Evolutionary conservation across 2,329 filamentous ascomycete genomes (phyloP).

Genomic region (Trichoderma semiorbis): DNA sequence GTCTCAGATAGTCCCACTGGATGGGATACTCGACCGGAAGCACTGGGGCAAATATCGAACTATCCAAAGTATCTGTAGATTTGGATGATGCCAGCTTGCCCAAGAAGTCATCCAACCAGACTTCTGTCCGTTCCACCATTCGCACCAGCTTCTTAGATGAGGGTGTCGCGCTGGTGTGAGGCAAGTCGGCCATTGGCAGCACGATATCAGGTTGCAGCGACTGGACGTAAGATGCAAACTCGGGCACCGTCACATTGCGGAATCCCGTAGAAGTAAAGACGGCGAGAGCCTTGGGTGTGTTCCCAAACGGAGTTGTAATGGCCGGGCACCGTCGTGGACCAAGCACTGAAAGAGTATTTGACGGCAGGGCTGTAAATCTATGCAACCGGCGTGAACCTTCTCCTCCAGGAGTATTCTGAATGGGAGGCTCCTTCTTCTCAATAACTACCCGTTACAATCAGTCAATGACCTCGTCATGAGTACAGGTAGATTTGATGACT

Average conservation of each 20-base stretch:
- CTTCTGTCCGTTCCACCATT: constrained; percentile 82
- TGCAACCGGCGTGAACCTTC: constrained; percentile 58
- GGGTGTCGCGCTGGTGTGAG: constrained; percentile 46
- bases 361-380: constrained; percentile 70
- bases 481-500: constrained; percentile 32
- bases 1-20: constrained; percentile 77
- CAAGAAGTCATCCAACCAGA: constrained; percentile 72
- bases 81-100: constrained; percentile 28
- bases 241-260: constrained; percentile 61
- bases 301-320: constrained; percentile 66
- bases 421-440: constrained; percentile 50
- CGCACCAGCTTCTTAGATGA: constrained; percentile 71
- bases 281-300: constrained; percentile 67
- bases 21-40: constrained; percentile 70
- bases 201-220: constrained; percentile 76
- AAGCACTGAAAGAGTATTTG: constrained; percentile 65
- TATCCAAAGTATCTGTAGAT: constrained; percentile 27
- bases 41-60: constrained; percentile 61
- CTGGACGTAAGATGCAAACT: constrained; percentile 64
- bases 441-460: constrained; percentile 43
- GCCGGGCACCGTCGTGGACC: constrained; percentile 75
- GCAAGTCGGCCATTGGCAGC: constrained; percentile 72
- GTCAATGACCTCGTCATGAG: not conserved
- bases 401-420: constrained; percentile 41
- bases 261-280: constrained; percentile 88